A percentile compares a stretch with the other conserved stretches of the same genome.
These are phyloP conservation scores for Alternaria sp. DNA, from an alignment of 2,329 filamentous ascomycete genomes.

Conservation along the genomic window DNA sequence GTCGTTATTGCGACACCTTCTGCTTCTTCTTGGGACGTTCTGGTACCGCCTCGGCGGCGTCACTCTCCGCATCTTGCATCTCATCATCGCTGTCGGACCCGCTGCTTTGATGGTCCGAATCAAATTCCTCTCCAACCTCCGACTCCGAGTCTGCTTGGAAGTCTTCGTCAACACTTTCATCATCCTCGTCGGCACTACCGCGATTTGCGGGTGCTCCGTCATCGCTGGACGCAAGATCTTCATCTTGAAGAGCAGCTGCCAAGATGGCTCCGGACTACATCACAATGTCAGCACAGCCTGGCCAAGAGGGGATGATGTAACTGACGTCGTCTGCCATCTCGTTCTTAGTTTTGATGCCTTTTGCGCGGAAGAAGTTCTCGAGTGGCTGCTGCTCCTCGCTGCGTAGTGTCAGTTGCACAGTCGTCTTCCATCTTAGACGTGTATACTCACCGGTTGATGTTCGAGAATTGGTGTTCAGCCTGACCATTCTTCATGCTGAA, in stretches of 20 bases:
- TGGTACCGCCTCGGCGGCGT: conserved; percentile 59
- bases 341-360: conserved; percentile 95
- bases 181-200: conserved; percentile 93
- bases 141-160: conserved; percentile 92
- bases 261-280: conserved; percentile 66
- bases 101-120: conserved; percentile 88
- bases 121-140: conserved; percentile 95
- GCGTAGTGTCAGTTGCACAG: conserved; percentile 36
- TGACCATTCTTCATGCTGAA: conserved; percentile 87
- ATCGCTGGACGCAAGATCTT: conserved; percentile 83
- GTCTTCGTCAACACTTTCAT: conserved; percentile 94
- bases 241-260: conserved; percentile 81
- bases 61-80: conserved; percentile 68
- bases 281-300: conserved; percentile 35
- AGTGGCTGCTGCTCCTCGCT: conserved; percentile 92
- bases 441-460: conserved; percentile 80
- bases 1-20: conserved; percentile 57
- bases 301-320: conserved; percentile 13
- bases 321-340: conserved; percentile 96
- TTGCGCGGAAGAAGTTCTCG: conserved; percentile 97
- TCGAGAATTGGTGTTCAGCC: conserved; percentile 94
- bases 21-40: conserved; percentile 71
- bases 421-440: background rate
- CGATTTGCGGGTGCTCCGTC: conserved; percentile 76
- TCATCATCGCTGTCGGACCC: conserved; percentile 74